These are phyloP conservation scores for Picea abies DNA, from an alignment of 83 land plant genomes.

Conservation along the genomic window DNA sequence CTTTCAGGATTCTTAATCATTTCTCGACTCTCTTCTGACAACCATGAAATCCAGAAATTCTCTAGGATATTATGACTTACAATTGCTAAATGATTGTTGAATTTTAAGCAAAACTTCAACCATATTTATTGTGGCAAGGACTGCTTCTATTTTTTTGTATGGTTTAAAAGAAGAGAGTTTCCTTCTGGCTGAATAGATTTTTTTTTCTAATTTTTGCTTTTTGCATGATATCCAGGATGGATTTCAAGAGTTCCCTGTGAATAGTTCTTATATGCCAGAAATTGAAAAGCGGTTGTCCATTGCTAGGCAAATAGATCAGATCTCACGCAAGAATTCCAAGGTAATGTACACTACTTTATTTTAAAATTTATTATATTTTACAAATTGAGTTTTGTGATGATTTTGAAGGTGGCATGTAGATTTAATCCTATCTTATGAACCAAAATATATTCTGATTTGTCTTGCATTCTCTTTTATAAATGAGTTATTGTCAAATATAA, in stretches of 20 bases:
- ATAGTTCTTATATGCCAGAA: conserved; percentile 84
- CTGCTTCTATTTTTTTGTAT: no score
- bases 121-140: no score
- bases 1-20: no score
- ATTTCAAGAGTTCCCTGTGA: conserved; percentile 71
- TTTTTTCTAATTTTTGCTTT: no score
- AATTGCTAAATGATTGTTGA: no score
- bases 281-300: conserved; percentile 65
- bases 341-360: conserved; percentile 24
- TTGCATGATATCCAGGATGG: conserved; percentile 48
- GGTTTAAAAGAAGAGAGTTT: no score
- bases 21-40: no score
- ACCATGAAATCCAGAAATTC: no score
- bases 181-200: no score
- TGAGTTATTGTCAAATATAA: not conserved
- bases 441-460: not conserved
- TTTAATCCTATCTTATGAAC: not conserved
- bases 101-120: no score
- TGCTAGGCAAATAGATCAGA: conserved; percentile 81
- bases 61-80: no score
- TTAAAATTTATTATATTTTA: not conserved
- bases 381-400: conserved; percentile 5
- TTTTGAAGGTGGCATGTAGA: not conserved
- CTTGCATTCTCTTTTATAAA: not conserved
- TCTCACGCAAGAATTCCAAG: conserved; percentile 68